phyloP scores from a whole-genome alignment of 78 protist genomes.

The Mantamonas sphyraenae region DNA sequence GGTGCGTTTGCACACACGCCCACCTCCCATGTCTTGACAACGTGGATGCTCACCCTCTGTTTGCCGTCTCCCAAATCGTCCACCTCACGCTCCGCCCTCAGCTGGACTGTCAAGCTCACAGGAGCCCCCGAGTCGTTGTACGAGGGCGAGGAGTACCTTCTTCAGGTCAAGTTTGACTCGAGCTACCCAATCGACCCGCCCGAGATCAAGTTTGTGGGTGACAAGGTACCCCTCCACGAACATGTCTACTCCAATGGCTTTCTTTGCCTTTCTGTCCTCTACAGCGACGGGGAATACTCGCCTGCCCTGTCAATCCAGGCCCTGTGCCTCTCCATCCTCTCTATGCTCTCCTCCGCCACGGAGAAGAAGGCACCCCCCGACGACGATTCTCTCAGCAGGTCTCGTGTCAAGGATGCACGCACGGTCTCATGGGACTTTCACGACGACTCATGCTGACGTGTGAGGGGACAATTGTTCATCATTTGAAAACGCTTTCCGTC shows the following conservation, averaged over 20 bases:
- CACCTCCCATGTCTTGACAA: too few species aligned
- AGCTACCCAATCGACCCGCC: constrained; percentile 24
- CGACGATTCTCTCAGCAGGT: too few species aligned
- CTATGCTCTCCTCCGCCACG: constrained; percentile 18
- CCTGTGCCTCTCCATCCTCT: constrained; percentile 12
- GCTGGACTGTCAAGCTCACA: too few species aligned
- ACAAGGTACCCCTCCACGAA: constrained; percentile 14
- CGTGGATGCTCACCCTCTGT: too few species aligned
- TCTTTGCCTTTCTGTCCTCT: constrained; percentile 30
- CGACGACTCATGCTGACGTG: constrained; percentile 11
- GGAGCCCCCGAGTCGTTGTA: constrained; percentile 21
- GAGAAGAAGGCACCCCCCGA: constrained; percentile 24
- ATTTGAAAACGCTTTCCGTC: too few species aligned
- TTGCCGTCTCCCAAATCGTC: too few species aligned
- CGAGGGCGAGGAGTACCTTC: constrained; percentile 21
- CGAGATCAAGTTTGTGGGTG: constrained; percentile 3
- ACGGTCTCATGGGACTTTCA: constrained; percentile 4
- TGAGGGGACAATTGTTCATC: too few species aligned
- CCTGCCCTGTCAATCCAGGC: constrained; percentile 17
- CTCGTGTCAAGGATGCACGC: background rate
- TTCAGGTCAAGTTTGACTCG: constrained; percentile 6
- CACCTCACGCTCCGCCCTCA: too few species aligned
- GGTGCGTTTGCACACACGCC: too few species aligned
- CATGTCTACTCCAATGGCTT: constrained; percentile 33
- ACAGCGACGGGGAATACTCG: constrained; percentile 9